Evolutionary conservation across 176 grass and related monocot genomes (phyloP), one percentile per base, ranked within the genome.

Genomic region (Phoenix roebelenii): DNA sequence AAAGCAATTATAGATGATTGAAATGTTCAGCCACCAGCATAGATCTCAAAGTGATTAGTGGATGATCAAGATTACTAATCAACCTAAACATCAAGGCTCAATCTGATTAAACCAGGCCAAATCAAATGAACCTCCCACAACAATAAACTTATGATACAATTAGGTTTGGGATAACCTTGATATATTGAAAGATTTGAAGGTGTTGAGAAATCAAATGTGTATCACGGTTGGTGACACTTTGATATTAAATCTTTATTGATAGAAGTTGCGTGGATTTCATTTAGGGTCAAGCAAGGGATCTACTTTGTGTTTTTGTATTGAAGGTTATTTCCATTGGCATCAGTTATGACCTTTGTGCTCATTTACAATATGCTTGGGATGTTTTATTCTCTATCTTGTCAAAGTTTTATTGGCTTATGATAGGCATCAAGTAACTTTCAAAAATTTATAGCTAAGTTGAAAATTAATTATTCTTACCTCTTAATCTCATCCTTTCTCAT

Each of bases 361-460:
- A 80, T 88, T 61, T 97, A 97, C 78, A 91, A 97, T 73, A 83
- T 97, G 65, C 75, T 84, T 63, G 92, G 90, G 68, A 95, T 77
- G 58, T 80, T 95, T 68, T 60, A 80, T 70, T 82, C 49, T 39
- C 61, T 63, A 54, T 54, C 59, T 63, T 18, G 3, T 18, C 55
- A 6, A 30, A 30, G 5, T 54, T 62, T 14, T 6, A 5, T 67
- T 25, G 53, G 50, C 18, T 26, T 29, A 39, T 44, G 63, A 62
- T 54, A 12, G 50, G 50, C 18, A 22, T 5, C 28, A 30, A 6
- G 4, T 30, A 30, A 1, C 28, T 30, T 30, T 30, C 28, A 30
- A 30, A 30, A 30, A 6, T 30, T 5, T 30, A 7, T 30, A 6
- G 4, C 28, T 30, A 30, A 30, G 28, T 30, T 30, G 5, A 30